Conservation (phyloP, 768 basidiomycete species). For the Lactarius sanguifluus region DNA sequence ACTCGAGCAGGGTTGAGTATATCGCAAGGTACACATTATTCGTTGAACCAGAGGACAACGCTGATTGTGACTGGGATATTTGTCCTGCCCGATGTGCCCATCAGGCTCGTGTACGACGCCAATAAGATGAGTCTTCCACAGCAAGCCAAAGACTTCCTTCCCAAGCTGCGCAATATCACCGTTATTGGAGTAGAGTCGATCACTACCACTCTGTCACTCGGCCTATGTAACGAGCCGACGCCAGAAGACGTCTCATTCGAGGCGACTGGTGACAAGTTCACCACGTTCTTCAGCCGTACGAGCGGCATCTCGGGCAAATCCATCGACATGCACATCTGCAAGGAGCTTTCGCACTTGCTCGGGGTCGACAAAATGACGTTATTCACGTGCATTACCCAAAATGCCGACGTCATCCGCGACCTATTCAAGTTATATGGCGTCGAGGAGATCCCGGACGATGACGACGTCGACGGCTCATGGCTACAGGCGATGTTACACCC, state of each 20-base stretch:
- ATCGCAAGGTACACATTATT: constrained; percentile 19
- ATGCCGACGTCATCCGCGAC: not conserved
- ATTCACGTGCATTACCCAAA: constrained; percentile 7
- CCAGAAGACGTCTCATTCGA: constrained; percentile 11
- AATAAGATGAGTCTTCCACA: constrained; percentile 9
- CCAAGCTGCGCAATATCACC: constrained; percentile 21
- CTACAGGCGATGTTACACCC: constrained; percentile 20
- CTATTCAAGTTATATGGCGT: constrained; percentile 8
- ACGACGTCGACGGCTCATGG: constrained; percentile 12
- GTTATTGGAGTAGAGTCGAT: constrained; percentile 22
- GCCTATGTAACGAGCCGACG: not conserved
- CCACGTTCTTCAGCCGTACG: constrained; percentile 16
- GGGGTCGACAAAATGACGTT: constrained; percentile 9
- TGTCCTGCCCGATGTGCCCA: not conserved
- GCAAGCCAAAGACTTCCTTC: constrained; percentile 2
- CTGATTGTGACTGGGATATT: not conserved
- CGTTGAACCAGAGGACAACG: not conserved
- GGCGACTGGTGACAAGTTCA: constrained; percentile 18
- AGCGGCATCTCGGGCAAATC: not conserved
- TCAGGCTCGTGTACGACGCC: constrained; percentile 19
- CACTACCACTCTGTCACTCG: constrained; percentile 18
- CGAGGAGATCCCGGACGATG: constrained; percentile 12
- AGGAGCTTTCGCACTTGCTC: constrained; percentile 12
- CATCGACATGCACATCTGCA: constrained; percentile 12
- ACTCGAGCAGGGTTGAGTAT: constrained; percentile 23